Evolutionary conservation across 176 grass and related monocot species (phyloP), one percentile per base, ranked within the genome.

Genomic region (Musa troglodytarum): DNA sequence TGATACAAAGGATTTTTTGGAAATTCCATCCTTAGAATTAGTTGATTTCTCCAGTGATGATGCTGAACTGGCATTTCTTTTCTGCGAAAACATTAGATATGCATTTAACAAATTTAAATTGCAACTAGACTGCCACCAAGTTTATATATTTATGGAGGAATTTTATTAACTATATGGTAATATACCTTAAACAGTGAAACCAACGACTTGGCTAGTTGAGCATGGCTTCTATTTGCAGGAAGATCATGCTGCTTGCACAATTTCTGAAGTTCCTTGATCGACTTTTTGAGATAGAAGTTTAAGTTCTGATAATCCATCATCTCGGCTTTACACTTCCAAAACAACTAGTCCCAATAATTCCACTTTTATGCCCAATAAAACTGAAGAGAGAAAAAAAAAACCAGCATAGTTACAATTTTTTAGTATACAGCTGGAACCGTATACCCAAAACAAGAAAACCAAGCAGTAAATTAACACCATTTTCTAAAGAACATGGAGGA

Each of bases 161-260:
- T 15, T 16, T 50, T 15, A 9, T n/a, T 20, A 11, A 1, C 8
- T 8, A n/a, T 56, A 19, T 25, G 8, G 17, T 16, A 53, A 34
- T 69, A 78, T 83, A 89, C 90, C 84, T 89, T 89, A 50, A 85
- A 89, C 78, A 81, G 59, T 49, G 63, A 80, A 51, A 90, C 82
- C 10, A 98, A 77, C 2, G 75, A 83, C 63, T 81, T 83, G 53
- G 88, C 90, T 71, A 98, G 54, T 58, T 89, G 83, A 74, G 87
- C 34, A 49, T 88, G 90, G 68, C 21, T 72, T 74, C 82, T 97
- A 83, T 93, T 98, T 78, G 83, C 69, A 23, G 88, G 81, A 65
- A 98, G 86, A 71, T 85, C 83, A 53, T 91, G 72, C 49, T 68
- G 78, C 81, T 89, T 98, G 84, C 90, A 98, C 62, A 98, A 82